Conservation (phyloP, 2,329 filamentous ascomycete species). For the Colletotrichum karsti region DNA sequence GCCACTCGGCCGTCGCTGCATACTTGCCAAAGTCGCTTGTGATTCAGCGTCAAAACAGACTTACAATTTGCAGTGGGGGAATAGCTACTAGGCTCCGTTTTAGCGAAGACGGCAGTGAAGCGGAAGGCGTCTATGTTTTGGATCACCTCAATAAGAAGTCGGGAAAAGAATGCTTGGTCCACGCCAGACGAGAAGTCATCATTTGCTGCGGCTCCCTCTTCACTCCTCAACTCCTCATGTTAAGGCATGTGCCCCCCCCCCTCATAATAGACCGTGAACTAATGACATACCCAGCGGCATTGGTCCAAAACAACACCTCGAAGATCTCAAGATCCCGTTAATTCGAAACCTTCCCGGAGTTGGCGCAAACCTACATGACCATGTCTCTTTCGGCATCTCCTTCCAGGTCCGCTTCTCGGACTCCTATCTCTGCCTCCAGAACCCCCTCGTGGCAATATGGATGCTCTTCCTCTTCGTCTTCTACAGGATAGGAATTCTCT, state of each 20-base stretch:
- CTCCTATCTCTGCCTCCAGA: conserved; percentile 33
- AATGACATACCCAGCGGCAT: conserved; percentile 38
- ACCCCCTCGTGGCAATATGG: conserved; percentile 35
- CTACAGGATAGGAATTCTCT: conserved; percentile 36
- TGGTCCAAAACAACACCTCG: conserved; percentile 33
- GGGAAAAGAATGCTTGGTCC: conserved; percentile 31
- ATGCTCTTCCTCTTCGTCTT: conserved; percentile 39
- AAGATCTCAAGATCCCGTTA: conserved; percentile 32
- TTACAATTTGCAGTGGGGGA: conserved; percentile 41
- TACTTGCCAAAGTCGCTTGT: conserved; percentile 36
- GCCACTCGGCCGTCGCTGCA: conserved; percentile 36
- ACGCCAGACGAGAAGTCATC: conserved; percentile 39
- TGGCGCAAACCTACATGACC: conserved; percentile 37
- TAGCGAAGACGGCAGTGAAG: conserved; percentile 28
- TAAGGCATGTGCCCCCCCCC: conserved; percentile 27
- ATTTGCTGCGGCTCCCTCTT: conserved; percentile 38
- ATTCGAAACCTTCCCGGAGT: conserved; percentile 36
- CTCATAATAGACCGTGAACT: too few relatives aligned
- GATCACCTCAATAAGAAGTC: conserved; percentile 8
- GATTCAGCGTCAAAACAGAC: conserved; percentile 28
- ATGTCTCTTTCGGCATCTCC: conserved; percentile 36
- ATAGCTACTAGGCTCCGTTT: conserved; percentile 38
- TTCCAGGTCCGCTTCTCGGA: conserved; percentile 36
- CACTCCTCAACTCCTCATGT: conserved; percentile 40
- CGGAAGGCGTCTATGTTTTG: conserved; percentile 35